phyloP scores from a whole-genome alignment of 169 alveolate genomes.

The Toxoplasma gondii region DNA sequence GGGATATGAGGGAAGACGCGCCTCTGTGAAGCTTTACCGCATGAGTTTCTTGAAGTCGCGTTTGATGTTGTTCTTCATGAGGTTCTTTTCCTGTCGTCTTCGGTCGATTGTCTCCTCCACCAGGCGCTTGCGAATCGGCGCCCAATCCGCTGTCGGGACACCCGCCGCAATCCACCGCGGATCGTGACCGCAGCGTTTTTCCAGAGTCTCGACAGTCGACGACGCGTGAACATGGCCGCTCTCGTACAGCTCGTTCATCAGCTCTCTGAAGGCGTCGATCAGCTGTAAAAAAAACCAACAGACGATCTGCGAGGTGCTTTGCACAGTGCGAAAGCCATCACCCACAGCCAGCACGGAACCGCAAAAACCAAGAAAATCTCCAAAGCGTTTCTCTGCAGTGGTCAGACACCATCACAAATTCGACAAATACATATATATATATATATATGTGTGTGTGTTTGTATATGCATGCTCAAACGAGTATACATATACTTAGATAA shows the following conservation, averaged over 20 bases:
- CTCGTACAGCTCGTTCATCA: constrained; percentile 35
- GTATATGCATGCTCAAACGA: background rate
- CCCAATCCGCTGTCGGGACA: constrained; percentile 45
- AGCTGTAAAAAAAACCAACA: constrained; percentile 26
- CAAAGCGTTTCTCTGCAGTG: background rate
- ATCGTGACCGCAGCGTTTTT: constrained; percentile 43
- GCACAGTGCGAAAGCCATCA: background rate
- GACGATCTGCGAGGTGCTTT: too few relatives aligned
- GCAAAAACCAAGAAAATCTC: too few relatives aligned
- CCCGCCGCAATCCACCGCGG: constrained; percentile 40
- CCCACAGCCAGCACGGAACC: background rate
- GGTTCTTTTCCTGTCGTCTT: constrained; percentile 18
- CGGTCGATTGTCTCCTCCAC: constrained; percentile 47
- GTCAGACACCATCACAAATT: too few relatives aligned
- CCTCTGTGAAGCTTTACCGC: background rate
- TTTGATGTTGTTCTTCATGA: background rate
- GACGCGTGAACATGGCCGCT: constrained; percentile 55
- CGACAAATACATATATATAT: background rate
- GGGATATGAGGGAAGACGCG: too few relatives aligned
- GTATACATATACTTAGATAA: background rate
- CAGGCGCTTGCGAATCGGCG: constrained; percentile 15
- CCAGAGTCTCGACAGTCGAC: constrained; percentile 57
- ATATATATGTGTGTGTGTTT: background rate
- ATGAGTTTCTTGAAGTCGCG: constrained; percentile 54
- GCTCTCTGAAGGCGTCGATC: constrained; percentile 47